phyloP scores from a whole-genome alignment of 192 early-diverging fungal species.

The Borealophlyctis nickersoniae region DNA sequence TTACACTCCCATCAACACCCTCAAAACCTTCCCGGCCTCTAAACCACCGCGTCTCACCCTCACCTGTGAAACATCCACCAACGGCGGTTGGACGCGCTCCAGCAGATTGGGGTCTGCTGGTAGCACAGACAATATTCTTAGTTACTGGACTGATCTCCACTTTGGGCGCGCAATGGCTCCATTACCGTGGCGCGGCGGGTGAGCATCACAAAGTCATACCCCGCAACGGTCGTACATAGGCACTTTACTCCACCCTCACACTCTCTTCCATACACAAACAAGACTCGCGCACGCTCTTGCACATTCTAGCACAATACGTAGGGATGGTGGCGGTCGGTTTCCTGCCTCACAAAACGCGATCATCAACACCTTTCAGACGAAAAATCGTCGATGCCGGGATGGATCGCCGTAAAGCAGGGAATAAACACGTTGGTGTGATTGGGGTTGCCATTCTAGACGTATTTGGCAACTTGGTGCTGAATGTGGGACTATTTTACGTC shows the following conservation, averaged over 20 bases:
- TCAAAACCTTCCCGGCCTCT: no score
- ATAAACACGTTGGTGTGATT: no score
- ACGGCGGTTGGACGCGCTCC: no score
- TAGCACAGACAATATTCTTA: constrained; percentile 19
- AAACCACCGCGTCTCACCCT: no score
- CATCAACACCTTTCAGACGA: no score
- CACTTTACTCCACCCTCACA: not conserved
- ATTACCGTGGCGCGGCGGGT: constrained; percentile 30
- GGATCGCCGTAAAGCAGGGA: constrained; percentile 2
- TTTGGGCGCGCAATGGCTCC: constrained; percentile 29
- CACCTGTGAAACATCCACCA: no score
- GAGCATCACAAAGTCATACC: not conserved
- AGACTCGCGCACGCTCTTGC: constrained; percentile 29
- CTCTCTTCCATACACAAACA: not conserved
- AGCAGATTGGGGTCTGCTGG: no score
- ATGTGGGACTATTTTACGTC: constrained; percentile 30
- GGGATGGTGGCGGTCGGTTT: constrained; percentile 29
- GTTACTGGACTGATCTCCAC: constrained; percentile 33
- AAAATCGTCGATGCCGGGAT: not conserved
- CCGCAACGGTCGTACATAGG: no score
- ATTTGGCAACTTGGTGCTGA: constrained; percentile 27
- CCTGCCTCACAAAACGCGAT: constrained; percentile 6
- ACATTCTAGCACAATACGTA: constrained; percentile 28
- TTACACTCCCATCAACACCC: no score
- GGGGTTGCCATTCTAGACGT: constrained; percentile 28